Evolutionary conservation across 768 basidiomycete genomes (phyloP).

Genomic region (Crassisporium funariophilum): DNA sequence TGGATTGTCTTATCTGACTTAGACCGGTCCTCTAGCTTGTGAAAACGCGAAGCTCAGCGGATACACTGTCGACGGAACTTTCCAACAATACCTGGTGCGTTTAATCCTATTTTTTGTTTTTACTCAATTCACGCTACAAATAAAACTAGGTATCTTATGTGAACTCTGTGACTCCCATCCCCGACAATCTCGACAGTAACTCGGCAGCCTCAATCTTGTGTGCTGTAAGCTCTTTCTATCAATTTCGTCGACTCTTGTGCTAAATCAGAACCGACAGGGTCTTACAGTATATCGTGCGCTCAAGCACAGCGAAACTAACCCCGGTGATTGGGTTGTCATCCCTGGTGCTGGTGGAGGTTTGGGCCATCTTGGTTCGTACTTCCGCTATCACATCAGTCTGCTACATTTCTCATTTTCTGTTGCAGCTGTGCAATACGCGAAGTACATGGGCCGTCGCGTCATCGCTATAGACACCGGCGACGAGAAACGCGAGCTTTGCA

Average conservation of each 20-base stretch:
- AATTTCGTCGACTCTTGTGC: background rate
- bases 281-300: slow-evolving; percentile 87
- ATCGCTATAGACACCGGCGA: slow-evolving; percentile 77
- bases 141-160: slow-evolving; percentile 69
- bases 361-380: slow-evolving; percentile 66
- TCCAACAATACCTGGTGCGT: slow-evolving; percentile 64
- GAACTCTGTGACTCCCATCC: slow-evolving; percentile 78
- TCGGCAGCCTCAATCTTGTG: slow-evolving; percentile 78
- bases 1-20: background rate
- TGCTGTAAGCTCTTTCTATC: slow-evolving; percentile 47
- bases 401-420: background rate
- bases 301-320: slow-evolving; percentile 64
- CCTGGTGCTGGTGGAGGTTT: slow-evolving; percentile 83
- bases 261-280: slow-evolving; percentile 57
- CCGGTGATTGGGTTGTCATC: slow-evolving; percentile 77
- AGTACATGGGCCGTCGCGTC: slow-evolving; percentile 74
- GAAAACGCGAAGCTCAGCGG: slow-evolving; percentile 61
- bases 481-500: slow-evolving; percentile 66
- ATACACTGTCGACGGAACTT: slow-evolving; percentile 78
- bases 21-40: slow-evolving; percentile 48
- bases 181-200: slow-evolving; percentile 62
- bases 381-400: background rate
- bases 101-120: background rate
- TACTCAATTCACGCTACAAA: background rate
- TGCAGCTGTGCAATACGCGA: slow-evolving; percentile 79